Evolutionary conservation across 805 yeast genomes (phyloP), one percentile per base, ranked within the genome.

Genomic region (Maudiozyma turicensis): DNA sequence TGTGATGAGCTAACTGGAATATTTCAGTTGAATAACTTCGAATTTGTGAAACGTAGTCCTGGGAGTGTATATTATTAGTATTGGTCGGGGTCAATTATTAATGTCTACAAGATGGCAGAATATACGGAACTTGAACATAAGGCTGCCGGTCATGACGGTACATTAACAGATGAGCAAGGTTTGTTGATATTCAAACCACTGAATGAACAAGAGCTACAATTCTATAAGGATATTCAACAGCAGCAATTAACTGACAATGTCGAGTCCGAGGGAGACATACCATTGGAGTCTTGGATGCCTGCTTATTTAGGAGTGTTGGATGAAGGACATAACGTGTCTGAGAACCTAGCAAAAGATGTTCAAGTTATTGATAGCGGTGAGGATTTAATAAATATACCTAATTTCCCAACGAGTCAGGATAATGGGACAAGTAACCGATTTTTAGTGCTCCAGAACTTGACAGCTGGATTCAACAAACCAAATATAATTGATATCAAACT

Each of bases 61-160:
- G 13, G n/a, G 14, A n/a, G 5, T 11, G 13, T n/a, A 35, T 15
- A 35, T 35, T 34, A 34, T 6, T 11, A n/a, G 4, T 11, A 13
- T 35, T 35, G 15, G n/a, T 13, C 6, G 6, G 38, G 34, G 9
- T 32, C 34, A 9, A 32, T 11, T 13, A 13, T 35, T 34, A n/a
- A n/a, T 35, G 35, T 8, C 14, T 35, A 35, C 8, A 15, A 7
- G n/a, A 46, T 51, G 53, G 14, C 20, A 13, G 34, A 37, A 5
- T 46, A 45, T 30, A 45, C 39, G 45, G 48, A 42, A 31, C 49
- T 65, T 45, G 54, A 63, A 48, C 86, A 85, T 59, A 84, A 81
- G 66, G 98, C 93, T 3, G 98, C 97, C 0, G 99, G 99, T 6
- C 99, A 91, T 59, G 86, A 74, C 6, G 98, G 96, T 0, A 77